Base-by-base conservation (phyloP, 768 basidiomycete species). In the Flagelloscypha sp. region DNA sequence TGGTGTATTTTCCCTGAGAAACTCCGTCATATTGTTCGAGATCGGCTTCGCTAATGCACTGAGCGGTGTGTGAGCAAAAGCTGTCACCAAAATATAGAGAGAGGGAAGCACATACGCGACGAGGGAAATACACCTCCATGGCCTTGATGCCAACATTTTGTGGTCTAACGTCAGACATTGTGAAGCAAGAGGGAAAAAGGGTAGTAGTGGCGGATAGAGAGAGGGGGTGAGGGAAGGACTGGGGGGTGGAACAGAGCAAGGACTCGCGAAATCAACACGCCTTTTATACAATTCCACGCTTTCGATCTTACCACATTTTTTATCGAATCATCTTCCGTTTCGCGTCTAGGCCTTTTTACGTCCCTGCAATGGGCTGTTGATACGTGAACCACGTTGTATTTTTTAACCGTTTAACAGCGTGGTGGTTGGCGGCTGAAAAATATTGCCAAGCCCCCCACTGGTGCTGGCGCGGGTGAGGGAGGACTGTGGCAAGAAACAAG, bases 41-140 rank as follows among this genome's bases (percentile, higher is more conserved):
- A 45, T 86, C 93, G 35, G 82, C 77, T 63, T 98, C 92, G 7
- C 92, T 92, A 65, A 99, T 85, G 64, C 93, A 95, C 83, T 95
- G 33, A 7, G 6, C n/a, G 37, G 27, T 18, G 15, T n/a, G 22
- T 19, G 30, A 48, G 50, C 16, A 21, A 27, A 13, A 18, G 16
- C 21, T n/a, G 4, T 0, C 3, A 37, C 16, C n/a, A 27, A 13
- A 18, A 24, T 8, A 45, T 45, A 40, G 33, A 47, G 38, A 34
- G 40, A 34, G 18, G 27, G 36, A 30, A 25, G 31, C 29, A 66
- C 83, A 47, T 52, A 90, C 87, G 46, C 88, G 75, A 60, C 76
- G 82, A 36, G 90, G 93, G 66, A 94, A 93, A 71, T 95, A 98
- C 59, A 87, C 74, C 54, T 98, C 92, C 60, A 93, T 77, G 33